These are phyloP conservation scores for Yamadazyma ubonensis DNA, from an alignment of 805 yeast genomes.

Conservation along the genomic window DNA sequence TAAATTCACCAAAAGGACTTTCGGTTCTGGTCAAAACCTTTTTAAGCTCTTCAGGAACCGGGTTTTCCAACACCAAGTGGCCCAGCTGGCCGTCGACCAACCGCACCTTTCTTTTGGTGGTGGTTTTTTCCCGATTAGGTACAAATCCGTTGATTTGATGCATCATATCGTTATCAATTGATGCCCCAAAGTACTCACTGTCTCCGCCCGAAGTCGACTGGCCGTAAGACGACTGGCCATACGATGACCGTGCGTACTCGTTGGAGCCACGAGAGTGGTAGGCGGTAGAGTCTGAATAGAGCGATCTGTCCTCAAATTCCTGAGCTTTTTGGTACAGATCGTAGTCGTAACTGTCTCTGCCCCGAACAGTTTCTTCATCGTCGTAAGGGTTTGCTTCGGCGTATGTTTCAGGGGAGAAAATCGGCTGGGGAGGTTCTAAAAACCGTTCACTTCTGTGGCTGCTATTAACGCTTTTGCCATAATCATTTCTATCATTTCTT, in stretches of 20 bases:
- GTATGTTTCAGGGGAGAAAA: slow-evolving; percentile 59
- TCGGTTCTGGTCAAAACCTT: slow-evolving; percentile 84
- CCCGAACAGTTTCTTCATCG: slow-evolving; percentile 15
- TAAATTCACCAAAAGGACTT: slow-evolving; percentile 77
- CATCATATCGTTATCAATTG: slow-evolving; percentile 49
- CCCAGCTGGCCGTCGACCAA: slow-evolving; percentile 64
- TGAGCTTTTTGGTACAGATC: slow-evolving; percentile 36
- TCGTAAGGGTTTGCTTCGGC: slow-evolving; percentile 52
- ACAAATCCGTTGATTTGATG: slow-evolving; percentile 39
- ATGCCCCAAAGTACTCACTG: slow-evolving; percentile 40
- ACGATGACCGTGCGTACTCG: too few species aligned
- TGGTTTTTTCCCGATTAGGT: slow-evolving; percentile 69
- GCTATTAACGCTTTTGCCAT: slow-evolving; percentile 27
- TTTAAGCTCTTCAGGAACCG: slow-evolving; percentile 85
- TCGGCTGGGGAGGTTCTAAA: slow-evolving; percentile 64
- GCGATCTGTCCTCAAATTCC: slow-evolving; percentile 32
- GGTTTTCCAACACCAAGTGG: slow-evolving; percentile 86
- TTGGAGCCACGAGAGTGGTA: slow-evolving; percentile 30
- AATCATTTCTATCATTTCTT: slow-evolving; percentile 25
- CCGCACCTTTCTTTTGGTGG: slow-evolving; percentile 69
- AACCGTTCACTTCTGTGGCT: slow-evolving; percentile 49
- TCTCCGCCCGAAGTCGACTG: slow-evolving; percentile 18
- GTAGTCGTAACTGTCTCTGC: slow-evolving; percentile 27
- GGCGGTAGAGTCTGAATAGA: slow-evolving; percentile 37
- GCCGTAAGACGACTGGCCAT: slow-evolving; percentile 3